Conservation (phyloP, 495 filamentous ascomycete species). For the Corynascus novoguineensis region DNA sequence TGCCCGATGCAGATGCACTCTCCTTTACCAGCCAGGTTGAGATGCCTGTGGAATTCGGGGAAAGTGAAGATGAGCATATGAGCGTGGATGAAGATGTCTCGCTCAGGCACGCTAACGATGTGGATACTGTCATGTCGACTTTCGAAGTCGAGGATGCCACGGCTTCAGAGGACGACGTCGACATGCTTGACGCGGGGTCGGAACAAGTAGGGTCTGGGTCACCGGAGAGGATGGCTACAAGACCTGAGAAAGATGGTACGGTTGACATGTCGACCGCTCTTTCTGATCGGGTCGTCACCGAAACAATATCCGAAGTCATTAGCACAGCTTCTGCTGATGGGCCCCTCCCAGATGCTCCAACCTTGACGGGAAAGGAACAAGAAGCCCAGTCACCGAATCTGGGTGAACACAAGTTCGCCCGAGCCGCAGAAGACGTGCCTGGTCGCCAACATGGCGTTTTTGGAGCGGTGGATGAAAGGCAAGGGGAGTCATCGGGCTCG, state of each 20-base stretch:
- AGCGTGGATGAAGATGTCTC: not conserved
- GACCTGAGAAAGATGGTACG: not conserved
- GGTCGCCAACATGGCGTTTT: no score
- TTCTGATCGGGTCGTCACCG: not conserved
- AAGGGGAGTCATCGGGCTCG: not conserved
- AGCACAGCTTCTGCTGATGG: not conserved
- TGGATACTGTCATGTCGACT: not conserved
- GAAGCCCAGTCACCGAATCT: not conserved
- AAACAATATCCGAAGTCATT: not conserved
- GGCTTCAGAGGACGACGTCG: conserved; percentile 9
- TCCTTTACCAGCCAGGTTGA: conserved; percentile 17
- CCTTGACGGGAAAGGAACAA: not conserved
- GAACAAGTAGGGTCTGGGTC: not conserved
- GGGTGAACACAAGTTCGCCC: not conserved
- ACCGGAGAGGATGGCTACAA: not conserved
- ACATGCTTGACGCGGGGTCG: conserved; percentile 9
- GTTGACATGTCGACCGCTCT: not conserved
- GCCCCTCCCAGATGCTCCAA: not conserved
- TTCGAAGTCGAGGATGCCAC: not conserved
- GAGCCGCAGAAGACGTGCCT: not conserved
- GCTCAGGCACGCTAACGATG: not conserved
- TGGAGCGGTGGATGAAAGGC: not conserved
- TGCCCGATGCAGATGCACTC: conserved; percentile 2
- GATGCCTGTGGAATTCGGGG: conserved; percentile 7
- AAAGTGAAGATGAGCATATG: conserved; percentile 15